Evolutionary conservation across 1,284 basidiomycete genomes (phyloP), one percentile per base, ranked within the genome.

Genomic region (Hemileia vastatrix): DNA sequence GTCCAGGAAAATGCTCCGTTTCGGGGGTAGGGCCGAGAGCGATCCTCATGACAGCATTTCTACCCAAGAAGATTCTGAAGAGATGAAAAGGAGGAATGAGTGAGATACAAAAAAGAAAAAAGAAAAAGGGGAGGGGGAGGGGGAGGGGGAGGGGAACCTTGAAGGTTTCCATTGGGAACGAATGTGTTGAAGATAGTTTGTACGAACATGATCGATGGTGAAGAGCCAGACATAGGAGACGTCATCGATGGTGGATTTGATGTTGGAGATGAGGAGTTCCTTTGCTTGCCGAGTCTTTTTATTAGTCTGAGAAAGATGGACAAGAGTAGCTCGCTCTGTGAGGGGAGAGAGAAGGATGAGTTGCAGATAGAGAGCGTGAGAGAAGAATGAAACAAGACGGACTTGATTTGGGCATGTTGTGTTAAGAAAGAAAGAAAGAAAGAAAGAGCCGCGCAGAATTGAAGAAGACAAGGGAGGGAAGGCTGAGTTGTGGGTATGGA

Each of bases 171-270:
- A 99, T 69, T 90, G 81, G 66, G 84, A 85, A 68, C 94, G 83
- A 49, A 97, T 89, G 66, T 90, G 92, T 80, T 97, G 92, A 49
- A 99, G 80, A 77, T 92, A 88, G 44, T 90, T 81, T 79, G 94
- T 97, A 64, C 94, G 83, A 90, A 96, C 94, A 72, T 90, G 85
- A 45, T 91, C 91, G 24, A 96, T 88, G 70, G 87, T 85, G 76
- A 98, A 95, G 32, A 97, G 77, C 90, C 92, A 98, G 77, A 90
- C 87, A 77, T 94, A 95, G 68, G 86, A 83, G 84, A 87, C 95
- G 79, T 90, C 86, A 71, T 92, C 90, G 33, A 82, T 78, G 76
- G 48, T 23, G 19, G 18, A 19, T 24, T 65, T 54, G 9, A 62
- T 23, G 31, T 47, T 32, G 9, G 36, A 24, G n/a, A 55, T 51